Base-by-base conservation (phyloP, 345 rosid species). In the Arabis alpina region DNA sequence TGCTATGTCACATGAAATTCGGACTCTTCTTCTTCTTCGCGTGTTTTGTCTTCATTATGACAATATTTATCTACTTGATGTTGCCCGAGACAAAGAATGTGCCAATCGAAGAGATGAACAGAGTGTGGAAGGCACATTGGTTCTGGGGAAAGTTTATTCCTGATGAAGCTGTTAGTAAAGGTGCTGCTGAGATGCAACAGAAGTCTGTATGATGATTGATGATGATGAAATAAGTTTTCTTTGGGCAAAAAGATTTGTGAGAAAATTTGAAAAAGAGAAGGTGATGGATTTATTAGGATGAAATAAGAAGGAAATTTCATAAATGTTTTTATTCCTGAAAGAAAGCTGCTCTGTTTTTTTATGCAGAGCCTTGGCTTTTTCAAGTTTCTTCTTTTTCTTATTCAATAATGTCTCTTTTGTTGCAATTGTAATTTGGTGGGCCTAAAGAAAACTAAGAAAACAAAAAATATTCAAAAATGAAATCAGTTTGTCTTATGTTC, bases 21-120 rank as follows among this genome's bases (percentile, higher is more conserved):
- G 83, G 83, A 6, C 42, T 87, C 23, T 87, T 87, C 83, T 37
- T 85, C 37, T 63, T 78, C 74, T 87, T 87, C 13, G 84, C 84
- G 2, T 4, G 8, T 6, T 87, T 61, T 13, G 84, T 85, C 16
- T n/a, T 75, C n/a, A 2, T 77, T 5, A 87, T 83, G 89, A 79
- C 72, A 10, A 14, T 64, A 10, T 83, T 83, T 54, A 79, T 87
- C 28, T 61, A 80, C 67, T 2, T 53, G 50, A 55, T 61, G 54
- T 67, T 85, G 70, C 92, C 90, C 19, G 80, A 77, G 66, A 77
- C 80, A 5, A 77, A 77, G 72, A 72, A 72, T 47, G 77, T 77
- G 12, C 80, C 80, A 8, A 77, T 77, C 8, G 80, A 77, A 72
- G 80, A 77, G 70, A 77, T 77, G 74, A 77, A 61, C 16, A 72